Percentiles rank a stretch among this genome's conserved stretches.
Evolutionary conservation across 805 yeast species (phyloP).

Genomic region (Saccharomycopsis sp.): DNA sequence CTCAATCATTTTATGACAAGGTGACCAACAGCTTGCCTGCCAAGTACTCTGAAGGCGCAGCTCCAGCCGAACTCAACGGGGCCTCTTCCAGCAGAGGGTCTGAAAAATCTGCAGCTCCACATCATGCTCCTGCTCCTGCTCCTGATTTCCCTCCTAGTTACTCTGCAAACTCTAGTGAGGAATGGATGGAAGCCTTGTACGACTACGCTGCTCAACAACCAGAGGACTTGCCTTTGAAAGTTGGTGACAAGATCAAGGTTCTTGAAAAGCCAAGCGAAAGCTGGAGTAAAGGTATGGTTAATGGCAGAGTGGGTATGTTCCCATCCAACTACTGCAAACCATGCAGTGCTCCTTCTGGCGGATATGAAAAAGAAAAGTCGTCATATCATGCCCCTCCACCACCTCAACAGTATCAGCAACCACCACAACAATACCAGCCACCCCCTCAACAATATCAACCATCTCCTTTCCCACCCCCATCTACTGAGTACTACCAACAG

Average conservation of each 20-base stretch:
- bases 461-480: conserved; percentile 43
- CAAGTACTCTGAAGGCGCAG: conserved; percentile 42
- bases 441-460: conserved; percentile 25
- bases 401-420: conserved; percentile 12
- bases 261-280: conserved; percentile 68
- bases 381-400: conserved; percentile 11
- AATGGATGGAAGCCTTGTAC: conserved; percentile 60
- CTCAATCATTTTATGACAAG: conserved; percentile 43
- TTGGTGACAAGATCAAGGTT: conserved; percentile 64
- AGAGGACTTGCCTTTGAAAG: conserved; percentile 57
- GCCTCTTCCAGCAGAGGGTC: conserved; percentile 23
- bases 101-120: conserved; percentile 24
- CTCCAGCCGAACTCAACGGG: conserved; percentile 37
- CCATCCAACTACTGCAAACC: conserved; percentile 75
- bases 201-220: conserved; percentile 66
- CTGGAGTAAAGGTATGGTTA: conserved; percentile 82
- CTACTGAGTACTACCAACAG: conserved; percentile 38
- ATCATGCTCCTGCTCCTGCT: conserved; percentile 17
- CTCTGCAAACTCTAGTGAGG: conserved; percentile 20
- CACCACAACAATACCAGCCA: conserved; percentile 24
- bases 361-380: conserved; percentile 4
- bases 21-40: conserved; percentile 47
- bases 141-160: conserved; percentile 9
- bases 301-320: conserved; percentile 66
- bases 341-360: not conserved